Evolutionary conservation across 768 basidiomycete species (phyloP).

Genomic region (Rhodocollybia butyracea): DNA sequence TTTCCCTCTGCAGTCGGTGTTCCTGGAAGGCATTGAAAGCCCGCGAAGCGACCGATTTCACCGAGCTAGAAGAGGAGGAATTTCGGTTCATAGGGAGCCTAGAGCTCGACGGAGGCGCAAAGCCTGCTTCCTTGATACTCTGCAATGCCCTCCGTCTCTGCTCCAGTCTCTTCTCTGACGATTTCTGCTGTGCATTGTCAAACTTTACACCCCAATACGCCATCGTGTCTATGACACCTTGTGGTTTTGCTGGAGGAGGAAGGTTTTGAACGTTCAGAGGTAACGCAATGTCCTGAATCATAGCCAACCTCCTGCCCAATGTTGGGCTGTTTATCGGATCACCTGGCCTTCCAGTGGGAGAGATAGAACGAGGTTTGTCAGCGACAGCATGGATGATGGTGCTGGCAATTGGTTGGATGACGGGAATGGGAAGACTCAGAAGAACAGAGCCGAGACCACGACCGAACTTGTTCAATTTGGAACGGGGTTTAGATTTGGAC

Average conservation of each 20-base stretch:
- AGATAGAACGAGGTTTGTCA: slow-evolving; percentile 9
- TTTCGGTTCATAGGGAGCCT: not conserved
- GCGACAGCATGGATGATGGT: slow-evolving; percentile 15
- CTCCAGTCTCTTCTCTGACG: slow-evolving; percentile 13
- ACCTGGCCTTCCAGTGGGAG: not conserved
- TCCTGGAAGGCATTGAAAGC: not conserved
- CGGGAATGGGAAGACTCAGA: slow-evolving; percentile 11
- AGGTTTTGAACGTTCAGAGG: slow-evolving; percentile 13
- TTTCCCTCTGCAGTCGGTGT: not conserved
- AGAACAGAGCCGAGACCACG: slow-evolving; percentile 13
- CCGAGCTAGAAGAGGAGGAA: not conserved
- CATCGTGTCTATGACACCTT: slow-evolving; percentile 19
- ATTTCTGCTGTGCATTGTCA: slow-evolving; percentile 11
- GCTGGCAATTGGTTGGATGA: not conserved
- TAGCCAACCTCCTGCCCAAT: slow-evolving; percentile 13
- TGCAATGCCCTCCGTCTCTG: slow-evolving; percentile 7
- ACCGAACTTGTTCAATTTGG: slow-evolving; percentile 13
- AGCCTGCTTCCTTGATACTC: not conserved
- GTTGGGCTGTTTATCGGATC: not conserved
- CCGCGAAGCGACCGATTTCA: not conserved
- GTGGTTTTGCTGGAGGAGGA: slow-evolving; percentile 17
- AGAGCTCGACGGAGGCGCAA: not conserved
- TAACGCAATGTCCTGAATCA: slow-evolving; percentile 16
- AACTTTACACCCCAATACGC: slow-evolving; percentile 16
- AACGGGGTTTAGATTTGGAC: not conserved